Base-by-base conservation (phyloP, 495 filamentous ascomycete species). In the Aspergillus wentii region DNA sequence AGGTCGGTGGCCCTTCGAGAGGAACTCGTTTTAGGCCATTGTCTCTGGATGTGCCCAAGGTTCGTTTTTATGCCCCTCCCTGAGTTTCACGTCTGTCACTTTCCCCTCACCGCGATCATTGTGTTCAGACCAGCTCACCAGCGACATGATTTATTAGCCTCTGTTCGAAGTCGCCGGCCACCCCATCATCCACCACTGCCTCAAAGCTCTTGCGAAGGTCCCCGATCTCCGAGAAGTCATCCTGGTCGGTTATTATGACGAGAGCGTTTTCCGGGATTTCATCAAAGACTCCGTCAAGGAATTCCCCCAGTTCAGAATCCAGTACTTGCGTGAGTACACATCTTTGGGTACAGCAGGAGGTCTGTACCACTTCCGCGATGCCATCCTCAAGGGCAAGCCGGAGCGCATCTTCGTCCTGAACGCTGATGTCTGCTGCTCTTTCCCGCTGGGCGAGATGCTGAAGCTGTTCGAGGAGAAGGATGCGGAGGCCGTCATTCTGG, bases 291-390 rank as follows among this genome's bases (percentile, higher is more conserved):
- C 88, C 43, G 68, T 79, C 33, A 78, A 76, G 52, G 83, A 88
- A 51, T 94, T 91, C 62, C 89, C 92, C 33, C 78, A 91, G 51
- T 80, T 99, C 51, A 79, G 83, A 50, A 86, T 97, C 64, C 84
- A 86, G 57, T 99, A 99, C 69, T 80, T 99, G 33, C 88, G 92
- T 40, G 92, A 99, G 75, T 99, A 99, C 73, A 85, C 92, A 59
- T 89, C 94, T 26, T 61, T 99, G 42, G 92, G 92, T 50, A 99
- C 92, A 17, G 92, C 92, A 23, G 92, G 92, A 44, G 92, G 92
- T 35, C 75, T 99, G 32, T 99, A 97, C 76, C 92, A 99, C 72
- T 99, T 99, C 78, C 88, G 92, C 57, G 92, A 99, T 81, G 87
- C 87, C 43, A 97, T 99, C 52, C 79, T 99, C 57, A 96, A 96